These are phyloP conservation scores for Xerocomus alliaceus DNA, from an alignment of 1,284 basidiomycete species.

Conservation along the genomic window DNA sequence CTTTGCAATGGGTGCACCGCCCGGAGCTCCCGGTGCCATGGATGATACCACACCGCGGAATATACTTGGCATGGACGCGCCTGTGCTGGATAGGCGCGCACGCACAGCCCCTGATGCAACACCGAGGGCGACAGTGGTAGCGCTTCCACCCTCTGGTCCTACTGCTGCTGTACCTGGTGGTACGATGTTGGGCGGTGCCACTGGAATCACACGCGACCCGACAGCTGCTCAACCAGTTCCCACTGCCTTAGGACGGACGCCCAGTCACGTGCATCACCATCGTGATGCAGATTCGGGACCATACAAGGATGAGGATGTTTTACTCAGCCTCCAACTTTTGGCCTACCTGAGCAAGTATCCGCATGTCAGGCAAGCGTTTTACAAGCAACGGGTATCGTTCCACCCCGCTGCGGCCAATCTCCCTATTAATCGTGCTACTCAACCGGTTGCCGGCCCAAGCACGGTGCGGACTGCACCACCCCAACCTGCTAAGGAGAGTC, in stretches of 20 bases:
- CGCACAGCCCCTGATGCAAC: conserved; percentile 48
- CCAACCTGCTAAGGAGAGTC: conserved; percentile 36
- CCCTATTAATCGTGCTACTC: conserved; percentile 16
- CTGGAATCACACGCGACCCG: conserved; percentile 28
- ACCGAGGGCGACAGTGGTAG: conserved; percentile 48
- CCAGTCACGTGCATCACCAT: conserved; percentile 34
- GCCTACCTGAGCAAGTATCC: conserved; percentile 98
- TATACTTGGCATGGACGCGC: conserved; percentile 37
- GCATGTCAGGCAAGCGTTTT: conserved; percentile 96
- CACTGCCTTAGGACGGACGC: conserved; percentile 32
- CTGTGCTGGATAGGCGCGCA: conserved; percentile 34
- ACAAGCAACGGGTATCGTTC: conserved; percentile 78
- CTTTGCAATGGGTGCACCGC: conserved; percentile 85
- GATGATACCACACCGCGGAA: conserved; percentile 46
- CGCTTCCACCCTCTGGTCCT: conserved; percentile 39
- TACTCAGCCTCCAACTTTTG: conserved; percentile 89
- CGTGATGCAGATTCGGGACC: conserved; percentile 56
- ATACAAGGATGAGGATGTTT: conserved; percentile 94
- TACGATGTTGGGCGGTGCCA: conserved; percentile 15
- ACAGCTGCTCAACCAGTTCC: conserved; percentile 23
- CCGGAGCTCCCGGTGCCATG: conserved; percentile 80
- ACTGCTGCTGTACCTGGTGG: conserved; percentile 16
- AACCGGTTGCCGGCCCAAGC: conserved; percentile 34
- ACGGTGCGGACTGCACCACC: conserved; percentile 14
- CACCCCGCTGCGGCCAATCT: conserved; percentile 68